phyloP scores from a whole-genome alignment of 1,284 basidiomycete genomes.

The Cerrena zonata region DNA sequence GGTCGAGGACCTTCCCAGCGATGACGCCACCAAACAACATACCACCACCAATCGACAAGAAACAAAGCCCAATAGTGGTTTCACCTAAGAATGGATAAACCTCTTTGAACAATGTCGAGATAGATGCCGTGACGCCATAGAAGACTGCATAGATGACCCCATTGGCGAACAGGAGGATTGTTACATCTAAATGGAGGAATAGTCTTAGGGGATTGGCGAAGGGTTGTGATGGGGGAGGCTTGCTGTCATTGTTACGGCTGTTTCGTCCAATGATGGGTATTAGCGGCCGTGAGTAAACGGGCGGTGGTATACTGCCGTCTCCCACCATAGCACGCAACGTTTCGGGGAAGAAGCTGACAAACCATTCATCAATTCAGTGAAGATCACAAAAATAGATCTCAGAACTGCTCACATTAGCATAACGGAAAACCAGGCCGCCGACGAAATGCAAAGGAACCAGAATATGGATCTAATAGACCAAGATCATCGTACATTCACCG shows the following conservation, averaged over 20 bases:
- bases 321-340: slow-evolving; percentile 49
- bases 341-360: slow-evolving; percentile 41
- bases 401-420: slow-evolving; percentile 50
- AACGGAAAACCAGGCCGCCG: slow-evolving; percentile 46
- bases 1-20: slow-evolving; percentile 51
- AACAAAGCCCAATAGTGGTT: slow-evolving; percentile 66
- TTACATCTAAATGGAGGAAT: slow-evolving; percentile 53
- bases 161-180: slow-evolving; percentile 58
- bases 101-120: slow-evolving; percentile 56
- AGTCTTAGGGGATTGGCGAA: slow-evolving; percentile 57
- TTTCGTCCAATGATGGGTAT: slow-evolving; percentile 48
- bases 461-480: slow-evolving; percentile 57
- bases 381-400: background rate
- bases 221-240: slow-evolving; percentile 29
- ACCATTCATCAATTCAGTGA: background rate
- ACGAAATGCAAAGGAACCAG: slow-evolving; percentile 69
- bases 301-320: slow-evolving; percentile 50
- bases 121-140: slow-evolving; percentile 60
- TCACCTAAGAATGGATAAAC: slow-evolving; percentile 59
- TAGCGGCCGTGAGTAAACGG: slow-evolving; percentile 45
- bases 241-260: slow-evolving; percentile 13
- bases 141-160: slow-evolving; percentile 55
- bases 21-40: slow-evolving; percentile 43
- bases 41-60: slow-evolving; percentile 60
- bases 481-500: background rate